A percentile compares a stretch with the other conserved stretches of the same genome.
Evolutionary conservation across 805 yeast genomes (phyloP).

Genomic region (Barnettozyma wickerhamii): DNA sequence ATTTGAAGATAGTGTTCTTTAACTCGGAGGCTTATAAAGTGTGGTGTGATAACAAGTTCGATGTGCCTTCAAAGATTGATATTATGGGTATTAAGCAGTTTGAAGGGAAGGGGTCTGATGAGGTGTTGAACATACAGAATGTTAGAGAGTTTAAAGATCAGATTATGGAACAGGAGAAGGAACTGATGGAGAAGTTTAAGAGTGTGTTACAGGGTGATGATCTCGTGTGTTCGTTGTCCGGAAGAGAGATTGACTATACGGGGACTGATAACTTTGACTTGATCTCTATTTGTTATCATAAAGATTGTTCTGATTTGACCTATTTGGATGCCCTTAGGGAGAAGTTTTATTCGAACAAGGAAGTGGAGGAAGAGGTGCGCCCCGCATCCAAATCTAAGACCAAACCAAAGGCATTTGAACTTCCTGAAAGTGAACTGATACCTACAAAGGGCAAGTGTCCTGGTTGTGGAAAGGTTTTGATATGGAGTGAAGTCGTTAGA

Average conservation of each 20-base stretch:
- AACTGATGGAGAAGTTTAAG: constrained; percentile 14
- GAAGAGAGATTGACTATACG: constrained; percentile 30
- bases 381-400: background rate
- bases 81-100: background rate
- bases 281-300: constrained; percentile 31
- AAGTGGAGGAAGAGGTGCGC: background rate
- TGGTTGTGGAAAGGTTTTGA: constrained; percentile 21
- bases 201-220: constrained; percentile 22
- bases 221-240: constrained; percentile 31
- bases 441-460: constrained; percentile 30
- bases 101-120: constrained; percentile 1
- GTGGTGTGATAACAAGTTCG: constrained; percentile 22
- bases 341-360: constrained; percentile 9
- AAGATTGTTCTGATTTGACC: constrained; percentile 28
- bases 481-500: constrained; percentile 28
- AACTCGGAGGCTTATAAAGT: constrained; percentile 22
- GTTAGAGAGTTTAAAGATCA: constrained; percentile 26
- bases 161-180: constrained; percentile 12
- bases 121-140: constrained; percentile 20
- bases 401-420: constrained; percentile 2
- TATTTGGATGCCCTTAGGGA: constrained; percentile 40
- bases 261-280: constrained; percentile 30
- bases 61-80: constrained; percentile 8
- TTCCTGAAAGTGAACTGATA: constrained; percentile 19
- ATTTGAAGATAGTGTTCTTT: constrained; percentile 45